phyloP scores from a whole-genome alignment of 2,329 filamentous ascomycete species.

The Penicillium sp. region DNA sequence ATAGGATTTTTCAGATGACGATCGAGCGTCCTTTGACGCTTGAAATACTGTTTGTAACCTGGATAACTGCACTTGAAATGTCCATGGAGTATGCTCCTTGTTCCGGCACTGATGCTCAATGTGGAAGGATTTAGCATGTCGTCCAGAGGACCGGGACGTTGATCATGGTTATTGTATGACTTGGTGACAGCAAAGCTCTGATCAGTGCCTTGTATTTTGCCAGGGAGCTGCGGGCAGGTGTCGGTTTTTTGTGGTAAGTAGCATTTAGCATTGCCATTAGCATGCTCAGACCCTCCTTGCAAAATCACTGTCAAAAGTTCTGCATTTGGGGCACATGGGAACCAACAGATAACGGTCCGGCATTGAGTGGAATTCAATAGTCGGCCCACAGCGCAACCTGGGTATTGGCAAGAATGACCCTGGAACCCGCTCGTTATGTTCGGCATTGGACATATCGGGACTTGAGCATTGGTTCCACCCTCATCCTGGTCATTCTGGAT shows the following conservation, averaged over 20 bases:
- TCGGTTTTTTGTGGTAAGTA: background rate
- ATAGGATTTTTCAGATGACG: background rate
- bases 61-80: background rate
- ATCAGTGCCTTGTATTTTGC: background rate
- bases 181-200: background rate
- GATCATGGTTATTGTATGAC: background rate
- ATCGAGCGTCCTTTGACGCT: background rate
- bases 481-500: background rate
- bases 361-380: background rate
- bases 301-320: background rate
- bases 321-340: background rate
- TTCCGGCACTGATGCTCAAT: background rate
- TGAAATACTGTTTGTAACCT: background rate
- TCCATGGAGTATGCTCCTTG: fast-evolving
- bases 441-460: background rate
- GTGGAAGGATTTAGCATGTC: background rate
- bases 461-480: background rate
- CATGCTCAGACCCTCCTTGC: background rate
- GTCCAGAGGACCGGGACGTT: background rate
- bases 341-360: background rate
- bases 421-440: background rate
- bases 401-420: background rate
- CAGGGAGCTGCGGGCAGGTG: background rate
- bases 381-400: background rate
- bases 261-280: background rate